These are phyloP conservation scores for Solioccasus polychromus DNA, from an alignment of 768 basidiomycete genomes.

Conservation along the genomic window DNA sequence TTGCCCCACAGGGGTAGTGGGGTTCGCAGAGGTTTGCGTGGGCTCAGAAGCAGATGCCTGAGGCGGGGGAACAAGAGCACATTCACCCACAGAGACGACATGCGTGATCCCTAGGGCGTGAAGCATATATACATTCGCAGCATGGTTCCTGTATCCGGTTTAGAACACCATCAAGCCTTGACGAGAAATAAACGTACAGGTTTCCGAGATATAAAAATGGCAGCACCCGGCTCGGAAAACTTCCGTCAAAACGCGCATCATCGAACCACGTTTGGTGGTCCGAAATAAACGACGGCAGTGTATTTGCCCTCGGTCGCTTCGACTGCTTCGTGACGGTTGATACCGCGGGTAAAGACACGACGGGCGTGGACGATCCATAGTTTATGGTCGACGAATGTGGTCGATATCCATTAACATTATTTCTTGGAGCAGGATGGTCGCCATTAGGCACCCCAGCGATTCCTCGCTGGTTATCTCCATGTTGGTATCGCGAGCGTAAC, in stretches of 20 bases:
- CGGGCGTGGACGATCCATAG: conserved; percentile 15
- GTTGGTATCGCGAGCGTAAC: conserved; percentile 23
- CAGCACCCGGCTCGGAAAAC: conserved; percentile 90
- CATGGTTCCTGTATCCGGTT: conserved; percentile 69
- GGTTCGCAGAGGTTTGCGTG: conserved; percentile 1
- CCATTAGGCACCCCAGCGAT: conserved; percentile 5
- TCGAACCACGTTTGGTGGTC: conserved; percentile 95
- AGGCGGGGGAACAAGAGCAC: conserved; percentile 80
- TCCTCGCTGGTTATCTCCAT: conserved; percentile 23
- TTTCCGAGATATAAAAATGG: conserved; percentile 95
- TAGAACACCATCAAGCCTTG: neutral
- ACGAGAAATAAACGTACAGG: conserved; percentile 56
- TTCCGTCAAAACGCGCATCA: conserved; percentile 89
- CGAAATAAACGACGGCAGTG: conserved; percentile 59
- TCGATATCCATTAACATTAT: conserved; percentile 15
- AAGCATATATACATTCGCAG: conserved; percentile 92
- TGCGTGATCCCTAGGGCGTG: conserved; percentile 95
- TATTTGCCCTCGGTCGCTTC: conserved; percentile 65
- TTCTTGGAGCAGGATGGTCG: conserved; percentile 11
- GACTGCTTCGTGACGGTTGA: conserved; percentile 20
- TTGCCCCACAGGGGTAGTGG: conserved; percentile 36
- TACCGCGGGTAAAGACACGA: conserved; percentile 3
- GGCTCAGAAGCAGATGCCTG: conserved; percentile 29
- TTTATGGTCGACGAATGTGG: conserved; percentile 22
- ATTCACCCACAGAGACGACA: conserved; percentile 96